Evolutionary conservation across 2,329 filamentous ascomycete species (phyloP), one percentile per base, ranked within the genome.

Genomic region (Fusarium sp.): DNA sequence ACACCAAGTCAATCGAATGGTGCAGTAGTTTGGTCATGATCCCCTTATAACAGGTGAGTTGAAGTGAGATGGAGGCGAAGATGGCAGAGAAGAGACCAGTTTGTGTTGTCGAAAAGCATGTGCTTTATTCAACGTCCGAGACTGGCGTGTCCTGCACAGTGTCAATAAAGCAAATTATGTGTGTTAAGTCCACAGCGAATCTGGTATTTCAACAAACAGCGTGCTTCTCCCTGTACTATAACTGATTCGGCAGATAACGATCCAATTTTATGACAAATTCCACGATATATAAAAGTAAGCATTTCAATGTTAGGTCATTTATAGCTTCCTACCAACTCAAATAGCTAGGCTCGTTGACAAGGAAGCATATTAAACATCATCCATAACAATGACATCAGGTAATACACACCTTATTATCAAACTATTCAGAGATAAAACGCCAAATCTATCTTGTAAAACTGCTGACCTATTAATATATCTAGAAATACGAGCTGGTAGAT

Each of bases 1-100:
- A 49, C 20, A 24, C 27, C 12, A 57, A 11, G n/a, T 64, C 54
- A 16, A 38, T 43, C 16, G 58, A 18, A 27, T 57, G 48, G 15
- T 65, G 30, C 8, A 66, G 10, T 11, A 53, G 18, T 15, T 73
- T 66, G 45, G 58, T 54, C 44, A 41, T 63, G n/a, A 15, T 15
- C 40, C 38, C 22, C 11, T 18, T 12, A 32, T 30, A 65, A 34
- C 34, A 25, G 11, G 20, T 27, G 24, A 40, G 27, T 27, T 38
- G 41, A 30, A 15, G 40, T 22, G 10, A 44, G 43, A 25, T 20
- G 25, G 41, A 18, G 34, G 15, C 12, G 15, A n/a, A 20, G 16
- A 30, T 22, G 16, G 32, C 24, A n/a, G 30, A 32, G 45, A 24
- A 47, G 29, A 43, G 45, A 30, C 16, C 41, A 32, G 13, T 29